Conservation (phyloP, 495 filamentous ascomycete species). For the Hypoxylon trugodes region DNA sequence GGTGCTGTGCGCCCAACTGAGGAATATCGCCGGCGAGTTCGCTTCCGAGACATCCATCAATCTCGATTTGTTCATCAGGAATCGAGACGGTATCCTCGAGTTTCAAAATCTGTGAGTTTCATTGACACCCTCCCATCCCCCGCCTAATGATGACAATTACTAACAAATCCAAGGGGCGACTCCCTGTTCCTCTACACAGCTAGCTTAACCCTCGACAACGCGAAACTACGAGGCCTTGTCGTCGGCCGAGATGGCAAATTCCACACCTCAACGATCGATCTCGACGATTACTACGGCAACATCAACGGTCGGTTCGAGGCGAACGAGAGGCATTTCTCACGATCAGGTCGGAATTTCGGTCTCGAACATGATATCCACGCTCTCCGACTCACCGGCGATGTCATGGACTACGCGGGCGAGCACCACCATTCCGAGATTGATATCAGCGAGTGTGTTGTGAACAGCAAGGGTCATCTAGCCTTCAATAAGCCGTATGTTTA, state of each 20-base stretch:
- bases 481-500: constrained; percentile 26
- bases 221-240: constrained; percentile 15
- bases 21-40: constrained; percentile 8
- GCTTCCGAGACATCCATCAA: constrained; percentile 25
- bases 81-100: constrained; percentile 28
- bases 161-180: constrained; percentile 17
- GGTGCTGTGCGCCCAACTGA: constrained; percentile 16
- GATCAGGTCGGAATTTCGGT: constrained; percentile 20
- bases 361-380: constrained; percentile 13
- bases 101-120: constrained; percentile 29
- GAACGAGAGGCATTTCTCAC: constrained; percentile 19
- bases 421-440: constrained; percentile 27
- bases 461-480: constrained; percentile 20
- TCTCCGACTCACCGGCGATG: constrained; percentile 24
- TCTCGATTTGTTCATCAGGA: constrained; percentile 31
- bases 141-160: neutral
- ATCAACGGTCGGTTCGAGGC: constrained; percentile 29
- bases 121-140: neutral
- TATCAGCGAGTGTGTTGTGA: constrained; percentile 19
- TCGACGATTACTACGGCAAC: constrained; percentile 36
- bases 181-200: constrained; percentile 29
- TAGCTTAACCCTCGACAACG: constrained; percentile 15
- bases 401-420: constrained; percentile 21
- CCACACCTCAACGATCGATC: constrained; percentile 23
- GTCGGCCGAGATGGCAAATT: constrained; percentile 31